A percentile compares a stretch with the other conserved stretches of the same genome.
Conservation (phyloP, 306 rosid genomes). For the Begonia fuchsioides region DNA sequence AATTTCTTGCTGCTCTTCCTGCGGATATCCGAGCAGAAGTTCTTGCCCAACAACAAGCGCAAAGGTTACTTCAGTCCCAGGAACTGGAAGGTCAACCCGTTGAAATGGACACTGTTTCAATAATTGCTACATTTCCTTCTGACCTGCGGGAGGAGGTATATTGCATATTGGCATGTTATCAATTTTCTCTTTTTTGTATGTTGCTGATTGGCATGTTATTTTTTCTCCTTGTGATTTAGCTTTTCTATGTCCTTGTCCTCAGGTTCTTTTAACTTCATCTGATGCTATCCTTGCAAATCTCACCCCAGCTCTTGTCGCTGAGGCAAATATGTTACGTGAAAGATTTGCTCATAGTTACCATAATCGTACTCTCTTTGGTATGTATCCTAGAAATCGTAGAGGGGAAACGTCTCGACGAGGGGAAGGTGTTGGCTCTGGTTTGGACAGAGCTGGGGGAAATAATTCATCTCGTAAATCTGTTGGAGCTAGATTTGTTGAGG, state of each 20-base stretch:
- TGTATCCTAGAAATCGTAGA: slow-evolving; percentile 86
- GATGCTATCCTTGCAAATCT: slow-evolving; percentile 92
- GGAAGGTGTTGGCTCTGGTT: slow-evolving; percentile 56
- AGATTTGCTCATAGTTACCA: slow-evolving; percentile 82
- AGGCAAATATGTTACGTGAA: slow-evolving; percentile 92
- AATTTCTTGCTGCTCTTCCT: slow-evolving; percentile 97
- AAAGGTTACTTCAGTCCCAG: slow-evolving; percentile 83
- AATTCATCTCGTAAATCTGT: slow-evolving; percentile 58
- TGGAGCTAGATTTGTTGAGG: slow-evolving; percentile 72
- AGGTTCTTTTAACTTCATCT: slow-evolving; percentile 94
- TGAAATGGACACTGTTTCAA: slow-evolving; percentile 95
- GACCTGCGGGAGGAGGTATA: slow-evolving; percentile 90
- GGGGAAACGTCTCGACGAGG: slow-evolving; percentile 78
- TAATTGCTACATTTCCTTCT: slow-evolving; percentile 94
- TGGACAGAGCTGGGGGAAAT: slow-evolving; percentile 52
- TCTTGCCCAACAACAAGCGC: slow-evolving; percentile 93
- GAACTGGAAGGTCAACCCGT: slow-evolving; percentile 98
- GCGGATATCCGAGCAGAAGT: slow-evolving; percentile 96
- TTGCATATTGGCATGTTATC: slow-evolving; percentile 7
- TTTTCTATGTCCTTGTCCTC: slow-evolving; percentile 8
- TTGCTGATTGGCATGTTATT: slow-evolving; percentile 1
- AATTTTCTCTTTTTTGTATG: background rate
- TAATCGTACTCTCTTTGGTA: slow-evolving; percentile 79
- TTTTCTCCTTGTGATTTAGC: background rate
- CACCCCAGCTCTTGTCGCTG: slow-evolving; percentile 95